Percentiles rank a stretch among this genome's conserved stretches.
phyloP scores from a whole-genome alignment of 495 filamentous ascomycete genomes.

The Aspergillus sparsus region DNA sequence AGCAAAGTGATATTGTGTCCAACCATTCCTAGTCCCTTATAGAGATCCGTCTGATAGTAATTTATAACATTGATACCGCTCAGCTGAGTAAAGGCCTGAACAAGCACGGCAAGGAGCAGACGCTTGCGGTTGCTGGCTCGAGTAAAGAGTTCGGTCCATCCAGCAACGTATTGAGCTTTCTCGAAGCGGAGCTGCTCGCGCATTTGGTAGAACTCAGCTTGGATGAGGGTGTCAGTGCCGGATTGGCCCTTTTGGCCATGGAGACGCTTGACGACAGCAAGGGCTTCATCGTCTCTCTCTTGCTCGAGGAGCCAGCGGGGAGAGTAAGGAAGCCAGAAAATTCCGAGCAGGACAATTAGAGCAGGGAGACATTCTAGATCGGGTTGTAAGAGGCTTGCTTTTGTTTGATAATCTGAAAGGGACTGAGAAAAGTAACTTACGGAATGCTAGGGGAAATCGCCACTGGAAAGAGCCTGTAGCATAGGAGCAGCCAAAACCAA shows the following conservation, averaged over 20 bases:
- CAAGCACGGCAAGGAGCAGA: conserved; percentile 19
- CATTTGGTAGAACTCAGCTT: conserved; percentile 22
- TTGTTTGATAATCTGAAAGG: no score
- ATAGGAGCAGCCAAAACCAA: conserved; percentile 13
- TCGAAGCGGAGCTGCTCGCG: conserved; percentile 21
- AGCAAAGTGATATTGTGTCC: conserved; percentile 16
- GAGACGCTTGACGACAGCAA: conserved; percentile 15
- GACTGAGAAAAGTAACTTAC: neutral
- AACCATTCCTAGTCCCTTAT: conserved; percentile 15
- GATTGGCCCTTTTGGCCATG: neutral
- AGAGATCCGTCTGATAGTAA: conserved; percentile 21
- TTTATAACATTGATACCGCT: conserved; percentile 22
- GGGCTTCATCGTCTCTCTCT: conserved; percentile 12
- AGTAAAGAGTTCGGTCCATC: conserved; percentile 16
- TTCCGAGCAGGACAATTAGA: conserved; percentile 9
- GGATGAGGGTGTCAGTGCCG: conserved; percentile 14
- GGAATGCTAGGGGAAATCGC: conserved; percentile 16
- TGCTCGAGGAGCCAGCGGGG: conserved; percentile 19
- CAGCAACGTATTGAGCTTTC: conserved; percentile 14
- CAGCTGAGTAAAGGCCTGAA: conserved; percentile 22
- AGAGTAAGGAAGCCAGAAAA: conserved; percentile 20
- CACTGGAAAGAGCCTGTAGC: conserved; percentile 10
- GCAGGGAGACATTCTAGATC: conserved; percentile 16
- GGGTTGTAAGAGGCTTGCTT: neutral
- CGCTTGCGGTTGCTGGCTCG: conserved; percentile 18